phyloP scores from a whole-genome alignment of 306 rosid species.

The Citrullus colocynthis region DNA sequence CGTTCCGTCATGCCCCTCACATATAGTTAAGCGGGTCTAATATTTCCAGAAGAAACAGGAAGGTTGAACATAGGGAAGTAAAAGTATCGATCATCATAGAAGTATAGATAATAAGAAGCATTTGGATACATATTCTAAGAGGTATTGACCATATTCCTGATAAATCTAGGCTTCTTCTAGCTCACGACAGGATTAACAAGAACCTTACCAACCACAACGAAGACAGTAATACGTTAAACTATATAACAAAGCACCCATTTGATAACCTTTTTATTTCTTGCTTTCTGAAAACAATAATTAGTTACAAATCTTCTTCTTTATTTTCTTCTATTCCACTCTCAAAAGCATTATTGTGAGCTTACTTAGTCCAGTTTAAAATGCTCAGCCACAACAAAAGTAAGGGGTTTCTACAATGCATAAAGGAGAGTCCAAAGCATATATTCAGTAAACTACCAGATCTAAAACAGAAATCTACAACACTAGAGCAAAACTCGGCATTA shows the following conservation, averaged over 20 bases:
- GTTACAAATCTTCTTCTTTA: neutral
- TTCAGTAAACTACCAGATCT: neutral
- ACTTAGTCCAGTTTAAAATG: neutral
- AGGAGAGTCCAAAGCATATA: neutral
- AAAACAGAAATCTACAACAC: neutral
- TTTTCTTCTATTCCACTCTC: neutral
- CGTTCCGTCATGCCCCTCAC: slow-evolving; percentile 90
- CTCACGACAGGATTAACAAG: neutral
- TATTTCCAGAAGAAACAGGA: slow-evolving; percentile 5
- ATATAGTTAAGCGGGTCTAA: slow-evolving; percentile 78
- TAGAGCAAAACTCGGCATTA: neutral
- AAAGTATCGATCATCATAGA: neutral
- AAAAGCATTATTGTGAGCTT: neutral
- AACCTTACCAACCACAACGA: neutral
- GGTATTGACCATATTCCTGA: neutral
- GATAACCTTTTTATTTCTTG: neutral
- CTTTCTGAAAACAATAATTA: neutral
- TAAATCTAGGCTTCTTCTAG: neutral
- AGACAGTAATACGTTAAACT: neutral
- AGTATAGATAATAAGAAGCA: neutral
- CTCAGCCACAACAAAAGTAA: neutral
- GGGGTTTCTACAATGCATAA: neutral
- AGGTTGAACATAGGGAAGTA: neutral
- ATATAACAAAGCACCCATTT: neutral
- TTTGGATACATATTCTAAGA: neutral